These are phyloP conservation scores for Leptographium galeiforme DNA, from an alignment of 2,329 filamentous ascomycete species.

Conservation along the genomic window DNA sequence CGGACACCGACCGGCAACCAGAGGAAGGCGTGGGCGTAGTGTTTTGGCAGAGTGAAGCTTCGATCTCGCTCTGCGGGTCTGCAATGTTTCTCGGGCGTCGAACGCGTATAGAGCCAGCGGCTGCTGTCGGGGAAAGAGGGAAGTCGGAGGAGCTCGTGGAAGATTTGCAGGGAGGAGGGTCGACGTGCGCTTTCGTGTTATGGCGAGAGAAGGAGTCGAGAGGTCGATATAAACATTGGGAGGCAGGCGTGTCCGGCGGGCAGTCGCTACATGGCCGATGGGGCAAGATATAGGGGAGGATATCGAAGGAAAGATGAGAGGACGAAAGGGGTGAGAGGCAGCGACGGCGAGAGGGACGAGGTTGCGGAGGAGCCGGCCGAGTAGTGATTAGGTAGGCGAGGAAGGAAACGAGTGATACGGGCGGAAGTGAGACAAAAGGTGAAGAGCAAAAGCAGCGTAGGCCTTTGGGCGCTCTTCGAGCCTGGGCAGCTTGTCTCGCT, in stretches of 20 bases:
- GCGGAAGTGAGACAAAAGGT: background rate
- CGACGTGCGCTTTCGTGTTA: background rate
- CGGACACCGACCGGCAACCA: slow-evolving; percentile 12
- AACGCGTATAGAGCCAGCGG: background rate
- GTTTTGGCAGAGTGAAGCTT: background rate
- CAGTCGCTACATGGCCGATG: slow-evolving; percentile 4
- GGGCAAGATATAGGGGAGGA: background rate
- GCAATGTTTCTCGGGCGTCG: background rate
- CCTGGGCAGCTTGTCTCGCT: too few species aligned
- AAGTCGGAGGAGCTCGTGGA: background rate
- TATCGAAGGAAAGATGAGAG: background rate
- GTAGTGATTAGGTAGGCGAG: background rate
- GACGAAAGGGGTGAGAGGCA: background rate
- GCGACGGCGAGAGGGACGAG: background rate
- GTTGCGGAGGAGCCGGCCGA: background rate
- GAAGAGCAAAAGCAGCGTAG: background rate
- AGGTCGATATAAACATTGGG: slow-evolving; percentile 2
- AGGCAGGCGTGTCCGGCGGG: slow-evolving; percentile 1
- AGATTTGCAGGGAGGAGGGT: background rate
- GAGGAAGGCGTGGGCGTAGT: slow-evolving; percentile 2
- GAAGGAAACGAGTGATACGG: background rate
- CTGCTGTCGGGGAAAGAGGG: background rate
- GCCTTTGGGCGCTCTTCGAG: too few species aligned
- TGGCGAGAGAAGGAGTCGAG: background rate
- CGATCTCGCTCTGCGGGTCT: background rate